Percentiles rank a stretch among this genome's conserved stretches.
Evolutionary conservation across 2,329 filamentous ascomycete genomes (phyloP).

Genomic region (Onygenales sp.): DNA sequence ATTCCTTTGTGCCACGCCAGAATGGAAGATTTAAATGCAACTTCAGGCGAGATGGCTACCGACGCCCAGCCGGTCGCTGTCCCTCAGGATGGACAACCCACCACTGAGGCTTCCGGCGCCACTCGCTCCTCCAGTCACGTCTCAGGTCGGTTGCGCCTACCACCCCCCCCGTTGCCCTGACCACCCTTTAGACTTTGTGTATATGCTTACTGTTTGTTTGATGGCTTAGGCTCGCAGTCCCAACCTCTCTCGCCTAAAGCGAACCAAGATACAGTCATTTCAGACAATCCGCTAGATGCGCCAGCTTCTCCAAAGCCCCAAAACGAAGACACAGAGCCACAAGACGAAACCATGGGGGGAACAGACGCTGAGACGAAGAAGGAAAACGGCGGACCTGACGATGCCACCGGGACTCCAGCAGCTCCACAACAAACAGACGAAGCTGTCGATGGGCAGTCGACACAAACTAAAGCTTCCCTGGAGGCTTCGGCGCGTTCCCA

Average conservation of each 20-base stretch:
- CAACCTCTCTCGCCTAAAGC: constrained; percentile 24
- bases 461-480: constrained; percentile 66
- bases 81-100: constrained; percentile 21
- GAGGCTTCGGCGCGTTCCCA: constrained; percentile 86
- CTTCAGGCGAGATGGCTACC: constrained; percentile 19
- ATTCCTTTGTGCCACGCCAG: constrained; percentile 17
- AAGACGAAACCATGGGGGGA: constrained; percentile 76
- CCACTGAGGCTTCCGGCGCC: constrained; percentile 7
- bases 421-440: constrained; percentile 35
- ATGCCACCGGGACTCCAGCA: constrained; percentile 35
- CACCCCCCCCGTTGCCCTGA: constrained; percentile 3
- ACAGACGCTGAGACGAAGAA: constrained; percentile 37
- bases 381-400: constrained; percentile 29
- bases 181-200: constrained; percentile 7
- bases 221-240: constrained; percentile 22
- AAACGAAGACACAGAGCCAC: constrained; percentile 46
- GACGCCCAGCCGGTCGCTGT: constrained; percentile 19
- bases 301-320: constrained; percentile 56
- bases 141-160: constrained; percentile 21
- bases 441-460: constrained; percentile 43
- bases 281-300: constrained; percentile 61
- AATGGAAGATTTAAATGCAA: constrained; percentile 28
- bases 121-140: constrained; percentile 17
- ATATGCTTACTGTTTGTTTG: constrained; percentile 13
- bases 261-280: constrained; percentile 24